phyloP scores from a whole-genome alignment of 2,329 filamentous ascomycete genomes.

The Xylaria sp. region DNA sequence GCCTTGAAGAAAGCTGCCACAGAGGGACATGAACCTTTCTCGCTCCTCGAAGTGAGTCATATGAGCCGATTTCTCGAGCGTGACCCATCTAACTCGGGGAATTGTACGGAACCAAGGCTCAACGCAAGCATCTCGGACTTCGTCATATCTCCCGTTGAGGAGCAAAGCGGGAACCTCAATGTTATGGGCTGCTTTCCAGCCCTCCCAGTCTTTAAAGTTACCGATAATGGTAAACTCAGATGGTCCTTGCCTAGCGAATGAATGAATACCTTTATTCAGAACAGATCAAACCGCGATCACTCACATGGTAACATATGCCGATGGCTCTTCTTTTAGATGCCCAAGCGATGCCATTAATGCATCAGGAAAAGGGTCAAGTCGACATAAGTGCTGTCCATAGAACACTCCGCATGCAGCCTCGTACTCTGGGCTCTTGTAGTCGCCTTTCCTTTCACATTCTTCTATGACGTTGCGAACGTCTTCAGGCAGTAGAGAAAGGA shows the following conservation, averaged over 20 bases:
- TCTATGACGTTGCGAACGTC: not conserved
- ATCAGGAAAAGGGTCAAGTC: not conserved
- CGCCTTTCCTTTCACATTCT: conserved; percentile 38
- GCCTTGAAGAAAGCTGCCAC: conserved; percentile 27
- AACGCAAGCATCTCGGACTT: conserved; percentile 26
- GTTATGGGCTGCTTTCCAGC: conserved; percentile 23
- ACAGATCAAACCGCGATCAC: not conserved
- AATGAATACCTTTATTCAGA: not conserved
- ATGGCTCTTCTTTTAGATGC: not conserved
- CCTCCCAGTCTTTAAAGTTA: conserved; percentile 32
- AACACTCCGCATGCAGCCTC: conserved; percentile 48
- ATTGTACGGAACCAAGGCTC: conserved; percentile 37
- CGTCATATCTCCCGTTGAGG: conserved; percentile 32
- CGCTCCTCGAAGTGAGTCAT: conserved; percentile 40
- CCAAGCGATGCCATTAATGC: not conserved
- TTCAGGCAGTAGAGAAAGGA: not conserved
- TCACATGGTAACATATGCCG: conserved; percentile 1
- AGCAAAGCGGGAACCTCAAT: conserved; percentile 26
- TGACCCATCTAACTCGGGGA: conserved; percentile 40
- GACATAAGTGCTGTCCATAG: conserved; percentile 48
- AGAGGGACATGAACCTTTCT: conserved; percentile 37
- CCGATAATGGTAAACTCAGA: conserved; percentile 31
- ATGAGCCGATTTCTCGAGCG: conserved; percentile 38
- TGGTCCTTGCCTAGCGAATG: conserved; percentile 24
- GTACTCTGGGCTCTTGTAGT: conserved; percentile 49